phyloP scores from a whole-genome alignment of 1,284 basidiomycete genomes.

The Fomitopsis palustris region DNA sequence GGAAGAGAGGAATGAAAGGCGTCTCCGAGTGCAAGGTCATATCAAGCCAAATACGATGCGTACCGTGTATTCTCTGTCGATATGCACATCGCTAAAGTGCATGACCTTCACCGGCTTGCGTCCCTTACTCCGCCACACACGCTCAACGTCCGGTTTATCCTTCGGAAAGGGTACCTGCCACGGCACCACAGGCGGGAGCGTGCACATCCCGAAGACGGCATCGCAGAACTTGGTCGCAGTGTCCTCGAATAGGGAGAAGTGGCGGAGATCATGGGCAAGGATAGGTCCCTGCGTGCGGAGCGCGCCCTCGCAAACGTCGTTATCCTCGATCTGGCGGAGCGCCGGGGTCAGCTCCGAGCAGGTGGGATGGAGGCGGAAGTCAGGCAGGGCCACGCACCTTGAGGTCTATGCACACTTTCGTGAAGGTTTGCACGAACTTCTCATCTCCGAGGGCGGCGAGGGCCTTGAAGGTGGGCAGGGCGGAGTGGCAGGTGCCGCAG shows the following conservation, averaged over 20 bases:
- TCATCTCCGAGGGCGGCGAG: conserved; percentile 41
- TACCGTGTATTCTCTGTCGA: conserved; percentile 49
- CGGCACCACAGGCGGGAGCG: conserved; percentile 33
- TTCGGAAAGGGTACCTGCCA: conserved; percentile 44
- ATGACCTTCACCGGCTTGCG: conserved; percentile 45
- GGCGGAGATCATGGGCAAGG: conserved; percentile 52
- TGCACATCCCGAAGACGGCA: conserved; percentile 53
- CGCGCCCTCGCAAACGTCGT: conserved; percentile 53
- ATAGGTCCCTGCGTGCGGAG: conserved; percentile 51
- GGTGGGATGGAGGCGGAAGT: not conserved
- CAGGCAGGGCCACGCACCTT: conserved; percentile 3
- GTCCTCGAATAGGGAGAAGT: conserved; percentile 41
- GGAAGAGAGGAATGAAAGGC: too few relatives aligned
- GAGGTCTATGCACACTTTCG: conserved; percentile 37
- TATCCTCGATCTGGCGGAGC: conserved; percentile 30
- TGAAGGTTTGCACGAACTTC: conserved; percentile 36
- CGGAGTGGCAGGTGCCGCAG: conserved; percentile 44
- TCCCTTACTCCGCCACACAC: conserved; percentile 34
- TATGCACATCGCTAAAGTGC: conserved; percentile 54
- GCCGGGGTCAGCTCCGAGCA: not conserved
- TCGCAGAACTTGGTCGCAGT: conserved; percentile 56
- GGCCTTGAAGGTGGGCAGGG: conserved; percentile 35
- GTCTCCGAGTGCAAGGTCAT: not conserved
- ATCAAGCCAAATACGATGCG: conserved; percentile 8
- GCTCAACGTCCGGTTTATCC: conserved; percentile 33